A percentile compares a stretch with the other conserved stretches of the same genome.
Evolutionary conservation across 257 asterid genomes (phyloP).

Genomic region (Solanum raphanifolium): DNA sequence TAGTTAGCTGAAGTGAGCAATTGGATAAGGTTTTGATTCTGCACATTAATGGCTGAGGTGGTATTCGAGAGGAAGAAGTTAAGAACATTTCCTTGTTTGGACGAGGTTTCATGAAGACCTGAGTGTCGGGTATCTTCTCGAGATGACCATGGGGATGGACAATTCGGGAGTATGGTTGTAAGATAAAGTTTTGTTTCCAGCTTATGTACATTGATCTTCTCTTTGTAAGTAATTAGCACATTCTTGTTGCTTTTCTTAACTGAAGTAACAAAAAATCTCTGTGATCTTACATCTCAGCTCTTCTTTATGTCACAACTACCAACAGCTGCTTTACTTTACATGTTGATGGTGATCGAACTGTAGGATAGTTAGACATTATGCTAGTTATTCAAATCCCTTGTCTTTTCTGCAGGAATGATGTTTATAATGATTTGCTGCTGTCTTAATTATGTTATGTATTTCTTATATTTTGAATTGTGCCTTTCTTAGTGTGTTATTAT

Average conservation of each 20-base stretch:
- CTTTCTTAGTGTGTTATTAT: background rate
- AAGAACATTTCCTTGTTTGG: background rate
- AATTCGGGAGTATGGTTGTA: background rate
- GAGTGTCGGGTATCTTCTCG: background rate
- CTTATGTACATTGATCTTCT: slow-evolving; percentile 6
- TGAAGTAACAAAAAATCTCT: slow-evolving; percentile 7
- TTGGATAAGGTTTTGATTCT: background rate
- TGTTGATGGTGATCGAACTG: background rate
- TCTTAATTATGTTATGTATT: background rate
- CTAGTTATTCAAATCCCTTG: background rate
- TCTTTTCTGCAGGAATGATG: background rate
- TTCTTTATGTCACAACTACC: background rate
- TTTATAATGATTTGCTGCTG: background rate
- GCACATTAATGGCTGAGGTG: background rate
- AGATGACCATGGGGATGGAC: background rate
- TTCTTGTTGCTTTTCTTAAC: slow-evolving; percentile 6
- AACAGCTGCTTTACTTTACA: background rate
- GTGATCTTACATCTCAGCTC: background rate
- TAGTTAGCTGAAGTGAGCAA: background rate
- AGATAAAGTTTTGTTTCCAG: slow-evolving; percentile 9
- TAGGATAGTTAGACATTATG: background rate
- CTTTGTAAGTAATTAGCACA: background rate
- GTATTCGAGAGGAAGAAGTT: background rate
- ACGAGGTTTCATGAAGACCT: background rate
- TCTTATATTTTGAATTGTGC: background rate